Evolutionary conservation across 2,329 filamentous ascomycete genomes (phyloP).

Genomic region (Xylariaceae sp.): DNA sequence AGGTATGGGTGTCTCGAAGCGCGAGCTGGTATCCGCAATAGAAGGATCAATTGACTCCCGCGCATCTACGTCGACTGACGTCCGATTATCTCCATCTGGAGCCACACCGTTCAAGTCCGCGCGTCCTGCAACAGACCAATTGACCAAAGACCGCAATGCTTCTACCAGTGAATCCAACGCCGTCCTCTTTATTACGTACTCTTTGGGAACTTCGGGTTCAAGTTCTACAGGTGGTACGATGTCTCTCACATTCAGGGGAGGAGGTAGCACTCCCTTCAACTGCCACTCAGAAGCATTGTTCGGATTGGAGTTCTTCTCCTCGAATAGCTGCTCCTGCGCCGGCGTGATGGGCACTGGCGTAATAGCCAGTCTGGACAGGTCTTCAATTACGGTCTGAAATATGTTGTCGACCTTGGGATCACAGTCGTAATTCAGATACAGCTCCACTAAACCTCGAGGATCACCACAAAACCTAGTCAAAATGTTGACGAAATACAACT

Average conservation of each 20-base stretch:
- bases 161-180: slow-evolving; percentile 86
- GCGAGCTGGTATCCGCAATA: slow-evolving; percentile 55
- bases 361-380: slow-evolving; percentile 83
- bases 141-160: slow-evolving; percentile 81
- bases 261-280: slow-evolving; percentile 76
- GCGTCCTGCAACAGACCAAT: slow-evolving; percentile 71
- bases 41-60: slow-evolving; percentile 76
- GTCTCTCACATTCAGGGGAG: slow-evolving; percentile 75
- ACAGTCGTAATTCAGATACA: slow-evolving; percentile 98
- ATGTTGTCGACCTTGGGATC: slow-evolving; percentile 95
- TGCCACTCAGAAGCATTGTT: slow-evolving; percentile 74
- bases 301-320: slow-evolving; percentile 67
- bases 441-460: slow-evolving; percentile 83
- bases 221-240: slow-evolving; percentile 57
- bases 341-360: slow-evolving; percentile 70
- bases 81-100: slow-evolving; percentile 46
- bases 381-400: slow-evolving; percentile 91
- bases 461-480: slow-evolving; percentile 81
- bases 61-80: slow-evolving; percentile 47
- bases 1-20: slow-evolving; percentile 53
- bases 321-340: slow-evolving; percentile 78
- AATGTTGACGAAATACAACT: slow-evolving; percentile 84
- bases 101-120: slow-evolving; percentile 55
- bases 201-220: slow-evolving; percentile 73
- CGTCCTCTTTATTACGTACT: slow-evolving; percentile 87